phyloP scores from a whole-genome alignment of 2,329 filamentous ascomycete genomes.

The Paecilomyces sp. region DNA sequence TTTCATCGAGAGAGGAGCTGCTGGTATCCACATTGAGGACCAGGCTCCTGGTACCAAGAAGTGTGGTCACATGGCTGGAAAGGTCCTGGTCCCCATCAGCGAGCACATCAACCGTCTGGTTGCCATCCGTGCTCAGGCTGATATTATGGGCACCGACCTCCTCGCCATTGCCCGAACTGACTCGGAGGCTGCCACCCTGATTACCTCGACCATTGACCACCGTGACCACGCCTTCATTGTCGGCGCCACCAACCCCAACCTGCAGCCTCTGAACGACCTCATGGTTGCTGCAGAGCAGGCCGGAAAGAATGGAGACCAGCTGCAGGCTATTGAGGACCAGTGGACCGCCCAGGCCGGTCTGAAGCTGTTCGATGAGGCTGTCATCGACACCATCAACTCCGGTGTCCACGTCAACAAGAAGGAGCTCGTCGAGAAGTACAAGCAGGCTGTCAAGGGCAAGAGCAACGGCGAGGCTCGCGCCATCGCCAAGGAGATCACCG shows the following conservation, averaged over 20 bases:
- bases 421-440: slow-evolving; percentile 60
- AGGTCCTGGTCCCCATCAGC: slow-evolving; percentile 91
- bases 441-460: slow-evolving; percentile 66
- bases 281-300: slow-evolving; percentile 78
- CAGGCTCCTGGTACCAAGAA: slow-evolving; percentile 98
- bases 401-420: slow-evolving; percentile 60
- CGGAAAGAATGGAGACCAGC: slow-evolving; percentile 70
- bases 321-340: slow-evolving; percentile 86
- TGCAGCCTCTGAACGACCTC: slow-evolving; percentile 80
- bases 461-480: slow-evolving; percentile 74
- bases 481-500: slow-evolving; percentile 69
- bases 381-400: slow-evolving; percentile 71
- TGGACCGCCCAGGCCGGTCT: slow-evolving; percentile 76
- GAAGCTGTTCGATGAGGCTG: slow-evolving; percentile 85
- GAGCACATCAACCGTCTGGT: slow-evolving; percentile 98
- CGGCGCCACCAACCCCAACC: slow-evolving; percentile 75
- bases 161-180: slow-evolving; percentile 90
- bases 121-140: slow-evolving; percentile 92
- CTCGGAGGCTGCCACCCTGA: slow-evolving; percentile 93
- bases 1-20: slow-evolving; percentile 92
- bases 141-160: slow-evolving; percentile 95
- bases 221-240: slow-evolving; percentile 93
- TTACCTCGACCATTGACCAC: slow-evolving; percentile 92
- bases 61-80: slow-evolving; percentile 98
- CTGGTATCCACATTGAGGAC: slow-evolving; percentile 97